A percentile compares a stretch with the other conserved stretches of the same genome.
These are phyloP conservation scores for Termitomyces sp. DNA, from an alignment of 768 basidiomycete species.

Conservation along the genomic window DNA sequence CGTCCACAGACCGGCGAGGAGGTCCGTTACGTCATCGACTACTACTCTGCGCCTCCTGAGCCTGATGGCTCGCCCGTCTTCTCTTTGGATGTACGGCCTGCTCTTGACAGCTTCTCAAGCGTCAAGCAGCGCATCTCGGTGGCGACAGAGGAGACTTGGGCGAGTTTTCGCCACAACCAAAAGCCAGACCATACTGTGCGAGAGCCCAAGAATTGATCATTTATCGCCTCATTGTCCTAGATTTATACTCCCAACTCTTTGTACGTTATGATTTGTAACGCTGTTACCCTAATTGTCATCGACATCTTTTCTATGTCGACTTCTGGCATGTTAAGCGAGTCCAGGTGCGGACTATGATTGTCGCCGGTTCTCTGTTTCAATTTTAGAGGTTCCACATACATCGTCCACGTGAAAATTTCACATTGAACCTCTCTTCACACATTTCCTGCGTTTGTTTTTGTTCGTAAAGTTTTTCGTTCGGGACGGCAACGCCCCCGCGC, in stretches of 20 bases:
- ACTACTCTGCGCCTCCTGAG: constrained; percentile 91
- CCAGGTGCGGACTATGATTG: neutral
- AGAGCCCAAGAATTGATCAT: constrained; percentile 13
- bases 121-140: constrained; percentile 68
- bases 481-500: neutral
- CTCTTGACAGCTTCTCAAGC: constrained; percentile 81
- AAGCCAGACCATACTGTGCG: constrained; percentile 17
- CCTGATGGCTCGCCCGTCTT: constrained; percentile 93
- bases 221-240: neutral
- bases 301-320: neutral
- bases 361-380: neutral
- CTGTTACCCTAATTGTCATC: neutral
- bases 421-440: no score
- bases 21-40: constrained; percentile 96
- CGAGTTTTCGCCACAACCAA: constrained; percentile 34
- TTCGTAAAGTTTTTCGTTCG: neutral
- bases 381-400: no score
- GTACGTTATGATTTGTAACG: neutral
- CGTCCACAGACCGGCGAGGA: constrained; percentile 76
- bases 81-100: constrained; percentile 92
- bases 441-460: no score
- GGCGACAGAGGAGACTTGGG: constrained; percentile 70
- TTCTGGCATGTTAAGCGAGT: neutral
- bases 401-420: no score
- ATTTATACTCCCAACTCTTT: neutral